Evolutionary conservation across 2,329 filamentous ascomycete species (phyloP).

Genomic region (Albophoma yamanashiensis): DNA sequence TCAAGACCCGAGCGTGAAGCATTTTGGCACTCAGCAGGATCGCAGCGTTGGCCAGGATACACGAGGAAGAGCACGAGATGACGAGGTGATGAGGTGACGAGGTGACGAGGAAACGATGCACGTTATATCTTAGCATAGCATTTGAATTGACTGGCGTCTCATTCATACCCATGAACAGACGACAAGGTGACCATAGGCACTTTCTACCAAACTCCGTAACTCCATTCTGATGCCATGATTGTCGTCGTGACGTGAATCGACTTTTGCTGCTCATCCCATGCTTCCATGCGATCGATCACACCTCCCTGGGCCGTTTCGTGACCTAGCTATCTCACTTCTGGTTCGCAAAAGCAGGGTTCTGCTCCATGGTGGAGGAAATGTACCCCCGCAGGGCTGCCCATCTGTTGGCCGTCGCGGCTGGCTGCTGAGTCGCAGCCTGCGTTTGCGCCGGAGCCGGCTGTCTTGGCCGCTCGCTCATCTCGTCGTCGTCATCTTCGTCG

Average conservation of each 20-base stretch:
- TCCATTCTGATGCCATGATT: not conserved
- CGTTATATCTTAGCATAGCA: not conserved
- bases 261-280: not conserved
- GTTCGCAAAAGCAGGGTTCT: slow-evolving; percentile 61
- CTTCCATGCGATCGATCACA: not conserved
- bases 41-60: not conserved
- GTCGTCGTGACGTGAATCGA: not conserved
- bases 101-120: not conserved
- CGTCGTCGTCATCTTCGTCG: slow-evolving; percentile 7
- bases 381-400: slow-evolving; percentile 79
- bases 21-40: not conserved
- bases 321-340: slow-evolving; percentile 10
- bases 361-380: slow-evolving; percentile 81
- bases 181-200: not conserved
- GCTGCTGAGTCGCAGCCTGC: slow-evolving; percentile 4
- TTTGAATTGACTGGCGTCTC: not conserved
- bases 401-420: slow-evolving; percentile 40
- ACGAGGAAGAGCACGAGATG: not conserved
- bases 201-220: not conserved
- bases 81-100: not conserved
- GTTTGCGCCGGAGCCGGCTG: slow-evolving; percentile 5
- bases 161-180: not conserved
- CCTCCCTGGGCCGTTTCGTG: not conserved
- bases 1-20: not conserved
- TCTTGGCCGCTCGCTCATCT: not conserved